Base-by-base conservation (phyloP, 129 eudicot genomes). In the Apium graveolens region DNA sequence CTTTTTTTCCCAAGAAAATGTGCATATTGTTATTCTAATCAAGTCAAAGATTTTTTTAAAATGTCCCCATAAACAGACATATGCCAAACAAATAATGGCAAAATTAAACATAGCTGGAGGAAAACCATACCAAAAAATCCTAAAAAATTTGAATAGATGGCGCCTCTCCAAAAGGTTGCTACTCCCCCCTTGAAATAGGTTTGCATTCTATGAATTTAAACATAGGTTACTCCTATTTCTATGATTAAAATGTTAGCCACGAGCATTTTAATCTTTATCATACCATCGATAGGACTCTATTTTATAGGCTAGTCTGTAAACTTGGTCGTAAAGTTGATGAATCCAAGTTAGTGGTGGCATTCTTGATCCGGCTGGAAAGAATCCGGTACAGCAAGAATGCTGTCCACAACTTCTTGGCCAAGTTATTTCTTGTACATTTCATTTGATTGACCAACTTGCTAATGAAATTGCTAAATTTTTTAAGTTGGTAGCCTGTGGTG, bases 291-390 rank as follows among this genome's bases (percentile, higher is more conserved):
- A 26, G 62, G 26, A 51, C 26, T 0, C 62, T 51, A 6, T 70
- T 70, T 11, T 38, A 8, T 20, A 17, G 45, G 24, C 48, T 70
- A 7, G 41, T 70, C 29, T 46, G 24, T 37, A 34, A 4, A 20
- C 44, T 70, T 0, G 46, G 45, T n/a, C 74, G 31, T 0, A 42
- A 70, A 0, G 44, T 37, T 7, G 41, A 17, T 10, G 74, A 70
- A 17, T 70, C 74, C 3, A 70, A 37, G 74, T n/a, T 5, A 5
- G 29, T 20, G 2, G 34, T 87, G 82, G 87, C 81, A 27, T 74
- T 84, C 38, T 74, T 80, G 76, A 26, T 87, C 26, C 84, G 87
- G 83, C 70, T 84, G 2, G 87, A 87, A 70, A 55, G 35, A 18
- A 42, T 46, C 20, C n/a, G 77, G 0, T 73, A 75, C 20, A 29